Percentiles rank a stretch among this genome's conserved stretches.
These are phyloP conservation scores for Ganoderma resinaceum DNA, from an alignment of 1,284 basidiomycete species.

Conservation along the genomic window DNA sequence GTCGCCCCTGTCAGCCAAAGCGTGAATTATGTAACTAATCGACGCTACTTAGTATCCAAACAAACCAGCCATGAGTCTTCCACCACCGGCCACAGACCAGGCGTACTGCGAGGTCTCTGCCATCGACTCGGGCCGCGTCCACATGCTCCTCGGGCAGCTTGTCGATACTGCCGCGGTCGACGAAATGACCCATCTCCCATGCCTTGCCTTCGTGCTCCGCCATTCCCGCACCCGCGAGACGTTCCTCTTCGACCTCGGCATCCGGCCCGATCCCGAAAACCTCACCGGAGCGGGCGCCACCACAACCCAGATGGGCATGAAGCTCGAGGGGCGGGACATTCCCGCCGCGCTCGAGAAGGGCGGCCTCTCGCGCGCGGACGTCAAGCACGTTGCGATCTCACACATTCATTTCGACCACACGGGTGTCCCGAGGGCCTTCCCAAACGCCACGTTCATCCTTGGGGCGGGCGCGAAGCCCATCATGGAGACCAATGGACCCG, in stretches of 20 bases:
- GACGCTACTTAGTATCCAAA: background rate
- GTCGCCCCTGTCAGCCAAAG: background rate
- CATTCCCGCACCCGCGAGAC: conserved; percentile 48
- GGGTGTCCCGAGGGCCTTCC: conserved; percentile 55
- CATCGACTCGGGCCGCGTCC: conserved; percentile 53
- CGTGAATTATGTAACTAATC: background rate
- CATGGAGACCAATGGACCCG: conserved; percentile 37
- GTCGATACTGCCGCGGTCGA: conserved; percentile 43
- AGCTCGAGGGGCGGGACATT: conserved; percentile 46
- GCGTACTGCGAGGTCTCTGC: conserved; percentile 50
- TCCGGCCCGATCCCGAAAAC: conserved; percentile 47
- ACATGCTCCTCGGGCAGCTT: conserved; percentile 44
- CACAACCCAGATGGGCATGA: conserved; percentile 19
- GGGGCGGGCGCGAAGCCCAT: conserved; percentile 35
- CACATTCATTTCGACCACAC: conserved; percentile 56
- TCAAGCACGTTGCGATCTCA: conserved; percentile 55
- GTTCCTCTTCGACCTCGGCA: conserved; percentile 61
- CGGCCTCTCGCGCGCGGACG: conserved; percentile 48
- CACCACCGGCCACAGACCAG: conserved; percentile 23
- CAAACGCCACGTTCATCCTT: conserved; percentile 53
- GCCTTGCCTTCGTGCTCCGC: conserved; percentile 55
- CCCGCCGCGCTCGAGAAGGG: conserved; percentile 55
- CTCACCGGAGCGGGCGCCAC: conserved; percentile 18
- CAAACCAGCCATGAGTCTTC: conserved; percentile 10
- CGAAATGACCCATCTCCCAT: conserved; percentile 40